A percentile compares a stretch with the other conserved stretches of the same genome.
These are phyloP conservation scores for Hypoxylon sp. DNA, from an alignment of 2,329 filamentous ascomycete genomes.

Conservation along the genomic window DNA sequence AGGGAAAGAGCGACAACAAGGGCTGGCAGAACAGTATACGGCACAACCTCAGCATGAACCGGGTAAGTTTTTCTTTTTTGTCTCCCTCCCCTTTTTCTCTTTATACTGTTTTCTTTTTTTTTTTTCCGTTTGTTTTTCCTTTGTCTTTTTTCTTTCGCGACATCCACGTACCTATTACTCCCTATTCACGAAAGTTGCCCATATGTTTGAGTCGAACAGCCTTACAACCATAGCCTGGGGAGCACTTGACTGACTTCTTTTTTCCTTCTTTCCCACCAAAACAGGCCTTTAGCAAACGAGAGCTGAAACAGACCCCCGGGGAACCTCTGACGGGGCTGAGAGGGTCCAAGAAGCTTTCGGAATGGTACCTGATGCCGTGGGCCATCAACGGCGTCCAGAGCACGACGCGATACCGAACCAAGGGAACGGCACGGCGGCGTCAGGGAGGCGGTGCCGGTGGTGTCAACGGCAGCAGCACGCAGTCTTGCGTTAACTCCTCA, in stretches of 20 bases:
- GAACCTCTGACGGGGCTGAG: constrained; percentile 54
- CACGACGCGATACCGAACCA: constrained; percentile 83
- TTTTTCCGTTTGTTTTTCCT: not conserved
- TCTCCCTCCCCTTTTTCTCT: not conserved
- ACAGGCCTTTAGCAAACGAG: constrained; percentile 59
- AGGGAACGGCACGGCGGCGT: constrained; percentile 54
- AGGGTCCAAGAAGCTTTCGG: constrained; percentile 73
- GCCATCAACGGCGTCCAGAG: constrained; percentile 83
- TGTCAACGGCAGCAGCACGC: no score
- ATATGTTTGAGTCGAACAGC: not conserved
- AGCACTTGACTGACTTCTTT: constrained; percentile 15
- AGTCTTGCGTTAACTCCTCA: constrained; percentile 30
- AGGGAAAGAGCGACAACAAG: constrained; percentile 71
- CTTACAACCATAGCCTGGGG: no score
- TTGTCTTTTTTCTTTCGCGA: not conserved
- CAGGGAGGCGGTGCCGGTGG: constrained; percentile 26
- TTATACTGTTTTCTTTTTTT: no score
- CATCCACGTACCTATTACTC: not conserved
- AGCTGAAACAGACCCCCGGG: constrained; percentile 56
- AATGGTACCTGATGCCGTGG: constrained; percentile 81
- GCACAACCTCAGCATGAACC: constrained; percentile 96
- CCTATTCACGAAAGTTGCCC: not conserved
- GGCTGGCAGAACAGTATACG: constrained; percentile 97
- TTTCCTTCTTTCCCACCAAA: constrained; percentile 15
- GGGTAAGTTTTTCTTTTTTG: constrained; percentile 66